Evolutionary conservation across 768 basidiomycete species (phyloP), one percentile per base, ranked within the genome.

Genomic region (Leucocoprinus birnbaumii): DNA sequence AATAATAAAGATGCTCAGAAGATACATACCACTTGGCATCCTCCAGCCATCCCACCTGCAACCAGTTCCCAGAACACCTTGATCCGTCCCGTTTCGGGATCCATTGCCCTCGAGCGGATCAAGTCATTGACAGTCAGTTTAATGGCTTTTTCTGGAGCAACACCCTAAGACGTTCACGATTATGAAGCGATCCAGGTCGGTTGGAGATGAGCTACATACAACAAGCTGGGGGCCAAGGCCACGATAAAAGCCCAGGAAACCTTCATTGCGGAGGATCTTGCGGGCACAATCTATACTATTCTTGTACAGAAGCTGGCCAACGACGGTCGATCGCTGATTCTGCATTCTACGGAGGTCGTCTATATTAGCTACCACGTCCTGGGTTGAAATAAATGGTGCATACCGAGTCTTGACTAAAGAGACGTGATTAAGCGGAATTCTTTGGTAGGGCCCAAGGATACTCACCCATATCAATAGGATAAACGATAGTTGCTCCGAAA

Each of bases 111-210:
- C 22, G 82, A 77, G 31, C 97, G 86, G 21, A 99, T 78, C 53
- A 96, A 72, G 66, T 97, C 96, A 73, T 98, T 98, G 46, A 99
- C 89, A 2, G 97, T 97, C 58, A 99, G 73, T 69, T 99, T 99
- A 71, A 99, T 97, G 10, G 97, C 97, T 75, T 97, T 97, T 71
- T 97, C 94, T 10, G 94, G 94, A 31, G 94, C 94, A 47, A 97
- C 92, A 57, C 94, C 94, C 93, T 95, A 59, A 46, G 50, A 45
- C 6, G 10, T 2, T 26, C 5, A 11, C 25, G 19, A 4, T 31
- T 13, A 53, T 25, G 58, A 55, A 7, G 19, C 43, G 19, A 27
- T 11, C 34, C 19, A 14, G 38, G 14, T 16, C 21, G 14, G 35
- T 31, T 38, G 46, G n/a, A 41, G 11, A 22, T 14, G 24, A 3